These are phyloP conservation scores for Cnidoscolus chayamansa DNA, from an alignment of 441 rosid genomes.

Conservation along the genomic window DNA sequence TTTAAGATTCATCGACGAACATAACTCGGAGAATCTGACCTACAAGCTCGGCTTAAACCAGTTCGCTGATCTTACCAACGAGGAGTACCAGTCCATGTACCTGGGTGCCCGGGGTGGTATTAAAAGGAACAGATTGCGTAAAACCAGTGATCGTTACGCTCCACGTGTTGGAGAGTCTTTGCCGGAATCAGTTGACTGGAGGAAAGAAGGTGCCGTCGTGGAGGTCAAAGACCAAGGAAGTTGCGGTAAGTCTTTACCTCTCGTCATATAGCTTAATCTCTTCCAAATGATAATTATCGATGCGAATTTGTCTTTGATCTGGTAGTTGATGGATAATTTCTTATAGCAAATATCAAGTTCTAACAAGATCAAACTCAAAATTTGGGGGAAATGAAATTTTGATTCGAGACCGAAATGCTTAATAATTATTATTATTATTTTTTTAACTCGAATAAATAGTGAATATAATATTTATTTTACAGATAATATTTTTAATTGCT, in stretches of 20 bases:
- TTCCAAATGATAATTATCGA: too few relatives aligned
- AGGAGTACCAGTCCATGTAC: constrained; percentile 72
- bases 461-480: too few relatives aligned
- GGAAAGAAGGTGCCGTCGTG: constrained; percentile 74
- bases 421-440: too few relatives aligned
- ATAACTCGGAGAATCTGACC: constrained; percentile 54
- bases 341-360: too few relatives aligned
- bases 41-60: constrained; percentile 68
- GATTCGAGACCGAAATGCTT: too few relatives aligned
- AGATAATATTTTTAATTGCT: too few relatives aligned
- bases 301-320: too few relatives aligned
- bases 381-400: too few relatives aligned
- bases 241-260: constrained; percentile 46
- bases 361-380: too few relatives aligned
- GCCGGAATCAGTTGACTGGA: constrained; percentile 83
- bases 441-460: too few relatives aligned
- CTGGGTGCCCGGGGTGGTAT: constrained; percentile 45
- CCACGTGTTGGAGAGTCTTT: constrained; percentile 59
- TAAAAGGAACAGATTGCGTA: constrained; percentile 31
- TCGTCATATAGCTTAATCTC: too few relatives aligned
- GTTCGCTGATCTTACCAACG: constrained; percentile 87
- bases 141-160: constrained; percentile 45
- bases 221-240: constrained; percentile 85
- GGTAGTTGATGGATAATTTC: too few relatives aligned
- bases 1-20: constrained; percentile 68